These are phyloP conservation scores for Amanita inopinata DNA, from an alignment of 768 basidiomycete species.

Conservation along the genomic window DNA sequence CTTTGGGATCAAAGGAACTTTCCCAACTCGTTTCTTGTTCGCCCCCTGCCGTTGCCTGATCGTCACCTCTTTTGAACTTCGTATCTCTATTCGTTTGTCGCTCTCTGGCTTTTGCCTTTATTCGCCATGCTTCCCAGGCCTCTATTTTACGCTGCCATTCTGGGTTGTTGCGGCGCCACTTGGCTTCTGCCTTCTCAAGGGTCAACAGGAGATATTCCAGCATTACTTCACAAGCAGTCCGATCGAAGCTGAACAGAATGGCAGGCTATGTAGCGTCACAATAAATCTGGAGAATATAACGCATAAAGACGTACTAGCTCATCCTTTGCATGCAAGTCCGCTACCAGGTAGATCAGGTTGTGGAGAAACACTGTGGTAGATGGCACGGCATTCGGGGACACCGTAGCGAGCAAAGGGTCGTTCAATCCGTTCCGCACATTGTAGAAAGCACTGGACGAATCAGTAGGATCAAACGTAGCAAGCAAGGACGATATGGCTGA, in stretches of 20 bases:
- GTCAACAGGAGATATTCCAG: slow-evolving; percentile 24
- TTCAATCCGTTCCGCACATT: slow-evolving; percentile 30
- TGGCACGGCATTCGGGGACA: slow-evolving; percentile 24
- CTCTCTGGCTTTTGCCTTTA: slow-evolving; percentile 29
- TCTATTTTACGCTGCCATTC: slow-evolving; percentile 42
- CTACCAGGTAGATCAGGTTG: slow-evolving; percentile 43
- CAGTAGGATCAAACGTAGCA: slow-evolving; percentile 23
- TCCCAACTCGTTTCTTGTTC: slow-evolving; percentile 33
- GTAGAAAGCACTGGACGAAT: slow-evolving; percentile 23
- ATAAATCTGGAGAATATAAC: not conserved
- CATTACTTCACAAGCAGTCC: slow-evolving; percentile 48
- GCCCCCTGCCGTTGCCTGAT: slow-evolving; percentile 10
- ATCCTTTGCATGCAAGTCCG: slow-evolving; percentile 44
- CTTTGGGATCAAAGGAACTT: slow-evolving; percentile 44
- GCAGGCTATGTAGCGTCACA: slow-evolving; percentile 36
- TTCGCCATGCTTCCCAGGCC: slow-evolving; percentile 40
- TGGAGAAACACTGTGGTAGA: slow-evolving; percentile 19
- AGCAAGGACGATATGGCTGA: slow-evolving; percentile 27
- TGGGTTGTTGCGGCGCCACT: slow-evolving; percentile 36
- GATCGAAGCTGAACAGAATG: slow-evolving; percentile 59
- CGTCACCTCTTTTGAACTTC: slow-evolving; percentile 26
- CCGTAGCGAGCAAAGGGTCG: slow-evolving; percentile 20
- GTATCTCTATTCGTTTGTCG: slow-evolving; percentile 32
- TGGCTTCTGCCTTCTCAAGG: slow-evolving; percentile 33
- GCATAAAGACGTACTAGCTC: slow-evolving; percentile 37